phyloP scores from a whole-genome alignment of 1,139 yeast species.

The Zhuliangozyma parablackwelliae region DNA sequence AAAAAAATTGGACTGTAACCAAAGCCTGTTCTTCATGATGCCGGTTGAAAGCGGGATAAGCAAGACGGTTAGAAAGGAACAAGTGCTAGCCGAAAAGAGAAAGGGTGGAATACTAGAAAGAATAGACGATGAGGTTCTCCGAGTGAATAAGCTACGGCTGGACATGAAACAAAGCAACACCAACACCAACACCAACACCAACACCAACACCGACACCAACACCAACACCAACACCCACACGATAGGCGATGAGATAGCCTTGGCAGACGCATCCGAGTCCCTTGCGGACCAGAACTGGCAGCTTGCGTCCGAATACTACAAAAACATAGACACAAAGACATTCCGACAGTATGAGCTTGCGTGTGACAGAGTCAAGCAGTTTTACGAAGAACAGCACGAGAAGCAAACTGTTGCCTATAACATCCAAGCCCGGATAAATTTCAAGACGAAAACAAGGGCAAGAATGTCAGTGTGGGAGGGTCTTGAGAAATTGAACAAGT shows the following conservation, averaged over 20 bases:
- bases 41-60: too few species aligned
- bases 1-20: too few species aligned
- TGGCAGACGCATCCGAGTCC: conserved; percentile 2
- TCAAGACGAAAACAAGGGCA: conserved; percentile 62
- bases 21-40: too few species aligned
- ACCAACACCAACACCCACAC: conserved; percentile 2
- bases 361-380: conserved; percentile 61
- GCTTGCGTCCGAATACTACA: conserved; percentile 28
- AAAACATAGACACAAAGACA: conserved; percentile 35
- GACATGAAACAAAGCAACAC: background rate
- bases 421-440: conserved; percentile 65
- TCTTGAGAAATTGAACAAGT: conserved; percentile 53
- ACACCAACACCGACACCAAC: conserved; percentile 10
- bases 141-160: conserved; percentile 19
- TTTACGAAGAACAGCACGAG: conserved; percentile 65
- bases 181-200: conserved; percentile 11
- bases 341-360: conserved; percentile 70
- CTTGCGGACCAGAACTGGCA: conserved; percentile 15
- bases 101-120: conserved; percentile 24
- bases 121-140: conserved; percentile 33
- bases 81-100: background rate
- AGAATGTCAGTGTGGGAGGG: conserved; percentile 74
- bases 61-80: too few species aligned
- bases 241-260: conserved; percentile 9
- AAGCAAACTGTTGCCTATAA: conserved; percentile 72